Evolutionary conservation across 257 asterid species (phyloP).

Genomic region (Solanum bulbocastanum): DNA sequence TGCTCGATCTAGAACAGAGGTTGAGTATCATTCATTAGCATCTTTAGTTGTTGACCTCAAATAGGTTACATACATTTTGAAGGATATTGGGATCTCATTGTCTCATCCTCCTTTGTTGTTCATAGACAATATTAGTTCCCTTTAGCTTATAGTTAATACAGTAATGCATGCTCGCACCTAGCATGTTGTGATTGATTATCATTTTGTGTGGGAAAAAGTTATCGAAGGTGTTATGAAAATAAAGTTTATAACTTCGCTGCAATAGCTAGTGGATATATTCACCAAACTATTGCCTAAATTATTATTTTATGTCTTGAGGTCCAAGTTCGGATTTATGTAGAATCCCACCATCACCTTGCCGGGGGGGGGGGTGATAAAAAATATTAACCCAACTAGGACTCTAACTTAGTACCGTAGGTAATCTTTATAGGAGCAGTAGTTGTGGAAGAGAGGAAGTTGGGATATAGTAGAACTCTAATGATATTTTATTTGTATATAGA

Average conservation of each 20-base stretch:
- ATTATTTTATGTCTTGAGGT: neutral
- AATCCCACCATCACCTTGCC: neutral
- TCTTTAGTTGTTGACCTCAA: neutral
- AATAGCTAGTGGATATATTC: too few species aligned
- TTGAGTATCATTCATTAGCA: neutral
- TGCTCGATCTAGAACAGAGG: neutral
- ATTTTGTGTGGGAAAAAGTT: neutral
- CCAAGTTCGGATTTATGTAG: neutral
- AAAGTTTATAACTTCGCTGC: too few species aligned
- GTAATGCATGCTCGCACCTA: neutral
- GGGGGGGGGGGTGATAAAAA: neutral
- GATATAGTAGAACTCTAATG: too few species aligned
- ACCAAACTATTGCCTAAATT: too few species aligned
- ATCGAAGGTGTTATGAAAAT: neutral
- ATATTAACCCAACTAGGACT: too few species aligned
- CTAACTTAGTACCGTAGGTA: too few species aligned
- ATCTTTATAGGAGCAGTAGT: too few species aligned
- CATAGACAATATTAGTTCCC: neutral
- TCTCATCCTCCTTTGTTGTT: neutral
- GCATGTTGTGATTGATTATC: too few species aligned
- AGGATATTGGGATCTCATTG: neutral
- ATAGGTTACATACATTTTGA: neutral
- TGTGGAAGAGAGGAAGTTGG: too few species aligned
- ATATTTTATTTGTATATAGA: too few species aligned
- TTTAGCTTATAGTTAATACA: neutral